Conservation (phyloP, 1,284 basidiomycete species). For the Rhodotorula sp. region DNA sequence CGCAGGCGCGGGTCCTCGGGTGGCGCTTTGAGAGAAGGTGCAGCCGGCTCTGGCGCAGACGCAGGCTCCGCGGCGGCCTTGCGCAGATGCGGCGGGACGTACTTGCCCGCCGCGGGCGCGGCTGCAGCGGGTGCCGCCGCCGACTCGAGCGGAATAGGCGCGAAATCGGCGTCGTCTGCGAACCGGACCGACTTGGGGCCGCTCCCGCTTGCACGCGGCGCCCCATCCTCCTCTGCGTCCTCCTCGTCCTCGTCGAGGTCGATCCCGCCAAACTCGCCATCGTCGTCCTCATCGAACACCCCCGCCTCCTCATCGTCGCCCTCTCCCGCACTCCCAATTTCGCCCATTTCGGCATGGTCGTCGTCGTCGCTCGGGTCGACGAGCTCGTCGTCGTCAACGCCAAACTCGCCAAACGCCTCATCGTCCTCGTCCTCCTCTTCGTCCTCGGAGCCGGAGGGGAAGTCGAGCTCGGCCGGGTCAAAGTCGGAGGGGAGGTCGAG, state of each 20-base stretch:
- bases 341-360: slow-evolving; percentile 31
- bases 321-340: slow-evolving; percentile 14
- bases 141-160: slow-evolving; percentile 39
- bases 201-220: slow-evolving; percentile 4
- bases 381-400: slow-evolving; percentile 28
- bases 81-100: slow-evolving; percentile 59
- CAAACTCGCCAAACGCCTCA: slow-evolving; percentile 14
- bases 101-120: slow-evolving; percentile 39
- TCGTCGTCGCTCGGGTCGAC: slow-evolving; percentile 31
- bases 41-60: not conserved
- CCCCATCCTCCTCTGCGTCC: slow-evolving; percentile 22
- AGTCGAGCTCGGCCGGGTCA: not conserved
- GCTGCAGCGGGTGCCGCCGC: slow-evolving; percentile 12
- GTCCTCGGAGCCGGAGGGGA: slow-evolving; percentile 4
- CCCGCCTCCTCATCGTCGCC: slow-evolving; percentile 6
- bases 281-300: slow-evolving; percentile 22
- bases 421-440: slow-evolving; percentile 11
- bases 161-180: slow-evolving; percentile 31
- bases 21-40: slow-evolving; percentile 16
- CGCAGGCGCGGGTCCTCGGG: slow-evolving; percentile 58
- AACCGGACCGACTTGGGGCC: slow-evolving; percentile 5
- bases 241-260: slow-evolving; percentile 33
- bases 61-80: slow-evolving; percentile 48
- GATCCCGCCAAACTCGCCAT: no score
- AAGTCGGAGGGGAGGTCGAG: slow-evolving; percentile 37